Base-by-base conservation (phyloP, 1,139 yeast species). In the Taphrina wiesneri region DNA sequence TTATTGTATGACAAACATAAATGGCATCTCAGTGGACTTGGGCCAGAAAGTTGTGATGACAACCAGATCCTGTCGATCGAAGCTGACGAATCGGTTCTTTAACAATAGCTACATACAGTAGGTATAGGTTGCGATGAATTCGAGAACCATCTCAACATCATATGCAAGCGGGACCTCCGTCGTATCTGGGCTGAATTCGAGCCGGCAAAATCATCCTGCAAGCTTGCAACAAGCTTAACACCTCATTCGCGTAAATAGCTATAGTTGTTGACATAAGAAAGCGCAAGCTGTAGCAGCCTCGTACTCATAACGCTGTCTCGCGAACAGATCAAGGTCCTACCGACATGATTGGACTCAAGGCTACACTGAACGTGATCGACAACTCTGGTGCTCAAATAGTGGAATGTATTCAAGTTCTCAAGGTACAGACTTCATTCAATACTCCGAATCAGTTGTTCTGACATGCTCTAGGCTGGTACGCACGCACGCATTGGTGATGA, bases 351-450 rank as follows among this genome's bases (percentile, higher is more conserved):
- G 69, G 70, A 49, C 64, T 73, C 53, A 72, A 72, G 32, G 66
- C 70, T n/a, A 21, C 71, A 3, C 65, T 72, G 39, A 69, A 67
- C 32, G 73, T 71, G 41, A 71, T 71, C 52, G 74, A 72, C 67
- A 72, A 72, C 67, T 70, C 74, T 54, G 97, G 99, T 36, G 99
- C 98, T 3, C 90, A 88, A 75, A 79, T 91, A 68, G 99, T 89
- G 26, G 99, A 93, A 78, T 93, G 99, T 77, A 91, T 93, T 80
- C 93, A 92, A 77, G 97, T 93, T 23, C 82, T 93, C 70, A 86
- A 96, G 47, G 64, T 60, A 51, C 26, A 17, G n/a, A 3, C n/a
- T 7, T 23, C n/a, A 21, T 2, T 11, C 28, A 21, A 21, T 25
- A 6, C 26, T 34, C 19, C 2, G 30, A 5, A 0, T 15, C 45